Evolutionary conservation across 1,139 yeast species (phyloP).

Genomic region (Suhomyces taliae): DNA sequence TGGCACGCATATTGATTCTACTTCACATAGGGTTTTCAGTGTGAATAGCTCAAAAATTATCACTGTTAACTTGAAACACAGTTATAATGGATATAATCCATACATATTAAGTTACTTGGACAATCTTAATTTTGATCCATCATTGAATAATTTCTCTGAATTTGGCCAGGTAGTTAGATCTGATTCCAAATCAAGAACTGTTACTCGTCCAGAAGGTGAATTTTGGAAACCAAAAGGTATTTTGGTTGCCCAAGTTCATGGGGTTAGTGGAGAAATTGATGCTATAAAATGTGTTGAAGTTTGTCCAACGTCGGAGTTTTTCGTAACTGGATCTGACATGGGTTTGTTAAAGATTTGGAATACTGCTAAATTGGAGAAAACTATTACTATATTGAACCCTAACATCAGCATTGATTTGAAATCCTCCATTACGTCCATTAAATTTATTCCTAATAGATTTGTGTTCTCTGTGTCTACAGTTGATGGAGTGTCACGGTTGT

Average conservation of each 20-base stretch:
- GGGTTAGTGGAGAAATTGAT: slow-evolving; percentile 26
- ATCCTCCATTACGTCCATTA: slow-evolving; percentile 46
- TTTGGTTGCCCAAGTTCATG: slow-evolving; percentile 53
- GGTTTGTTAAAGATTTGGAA: slow-evolving; percentile 85
- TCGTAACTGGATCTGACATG: slow-evolving; percentile 74
- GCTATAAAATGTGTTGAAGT: slow-evolving; percentile 56
- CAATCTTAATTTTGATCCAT: slow-evolving; percentile 55
- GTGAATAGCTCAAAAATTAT: slow-evolving; percentile 37
- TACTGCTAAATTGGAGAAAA: slow-evolving; percentile 59
- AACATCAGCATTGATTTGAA: slow-evolving; percentile 49
- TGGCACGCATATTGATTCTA: slow-evolving; percentile 10
- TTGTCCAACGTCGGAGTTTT: slow-evolving; percentile 62
- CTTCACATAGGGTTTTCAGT: slow-evolving; percentile 33
- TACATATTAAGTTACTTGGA: slow-evolving; percentile 59
- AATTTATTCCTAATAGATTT: slow-evolving; percentile 59
- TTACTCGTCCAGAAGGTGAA: neutral
- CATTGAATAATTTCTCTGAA: slow-evolving; percentile 62
- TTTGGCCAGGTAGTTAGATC: slow-evolving; percentile 49
- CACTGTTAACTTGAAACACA: slow-evolving; percentile 46
- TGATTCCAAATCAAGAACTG: slow-evolving; percentile 5
- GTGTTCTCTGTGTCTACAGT: slow-evolving; percentile 67
- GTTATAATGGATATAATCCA: slow-evolving; percentile 68
- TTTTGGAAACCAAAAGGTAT: slow-evolving; percentile 45
- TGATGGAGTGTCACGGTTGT: slow-evolving; percentile 62
- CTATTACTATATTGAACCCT: slow-evolving; percentile 59